Percentiles rank a stretch among this genome's conserved stretches.
phyloP scores from a whole-genome alignment of 495 filamentous ascomycete species.

The Cercophora samala region DNA sequence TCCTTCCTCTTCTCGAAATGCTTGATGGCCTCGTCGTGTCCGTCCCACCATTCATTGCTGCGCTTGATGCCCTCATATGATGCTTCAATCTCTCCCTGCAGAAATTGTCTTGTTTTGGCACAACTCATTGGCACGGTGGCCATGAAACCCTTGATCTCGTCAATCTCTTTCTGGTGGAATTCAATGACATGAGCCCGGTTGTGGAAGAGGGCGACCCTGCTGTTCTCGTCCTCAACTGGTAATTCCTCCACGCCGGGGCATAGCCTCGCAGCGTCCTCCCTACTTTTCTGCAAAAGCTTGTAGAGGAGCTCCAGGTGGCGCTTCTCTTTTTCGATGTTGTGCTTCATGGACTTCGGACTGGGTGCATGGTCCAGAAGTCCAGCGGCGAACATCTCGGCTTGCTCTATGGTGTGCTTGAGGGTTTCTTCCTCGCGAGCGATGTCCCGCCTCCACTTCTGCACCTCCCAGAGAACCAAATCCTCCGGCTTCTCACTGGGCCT shows the following conservation, averaged over 20 bases:
- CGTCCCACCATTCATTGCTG: not conserved
- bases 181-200: not conserved
- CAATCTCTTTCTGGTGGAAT: not conserved
- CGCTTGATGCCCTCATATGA: not conserved
- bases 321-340: not conserved
- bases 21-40: not conserved
- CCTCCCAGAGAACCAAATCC: not conserved
- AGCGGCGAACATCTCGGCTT: not conserved
- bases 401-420: not conserved
- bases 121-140: not conserved
- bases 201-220: not conserved
- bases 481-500: not conserved
- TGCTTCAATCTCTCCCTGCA: not conserved
- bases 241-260: not conserved
- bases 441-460: not conserved
- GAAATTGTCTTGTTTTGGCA: not conserved
- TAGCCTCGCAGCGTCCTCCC: not conserved
- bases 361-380: not conserved
- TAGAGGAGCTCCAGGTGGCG: not conserved
- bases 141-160: not conserved
- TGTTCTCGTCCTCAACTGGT: not conserved
- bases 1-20: not conserved
- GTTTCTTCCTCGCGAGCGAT: not conserved
- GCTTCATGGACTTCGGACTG: not conserved
- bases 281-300: not conserved